Evolutionary conservation across 345 rosid species (phyloP), one percentile per base, ranked within the genome.

Genomic region (Punica granatum): DNA sequence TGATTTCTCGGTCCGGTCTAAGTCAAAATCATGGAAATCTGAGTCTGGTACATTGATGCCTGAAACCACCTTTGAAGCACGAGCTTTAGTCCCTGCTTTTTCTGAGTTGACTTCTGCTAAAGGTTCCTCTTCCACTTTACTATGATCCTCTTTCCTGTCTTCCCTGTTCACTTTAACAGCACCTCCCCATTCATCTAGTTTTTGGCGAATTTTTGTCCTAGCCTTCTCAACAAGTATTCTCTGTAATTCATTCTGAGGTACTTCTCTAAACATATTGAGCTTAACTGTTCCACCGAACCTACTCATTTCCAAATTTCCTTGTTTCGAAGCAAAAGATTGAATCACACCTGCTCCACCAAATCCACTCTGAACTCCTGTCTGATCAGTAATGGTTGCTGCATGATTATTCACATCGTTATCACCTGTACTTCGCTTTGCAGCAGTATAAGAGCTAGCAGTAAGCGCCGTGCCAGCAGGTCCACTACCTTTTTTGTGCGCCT

Each of bases 1-100:
- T 35, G 92, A 83, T 64, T 44, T 76, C 77, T 95, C 99, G 54
- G 84, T 74, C 64, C 96, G 81, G 76, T 82, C 88, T 77, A 83
- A 69, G 76, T 92, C 98, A 74, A 95, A 95, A 76, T 88, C 83
- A 76, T 95, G 94, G 73, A 95, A 92, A 76, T 92, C 98, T 10
- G 98, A 72, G 84, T 95, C 97, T n/a, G 83, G 80, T 9, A 82
- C 86, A 65, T 61, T 77, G 26, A 82, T 82, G 19, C 78, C 64
- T 46, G 60, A 23, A 28, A 7, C 43, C 43, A 43, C 31, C 9
- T 46, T 61, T 63, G 39, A 31, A 23, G 35, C 12, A 60, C 25
- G n/a, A 63, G 37, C 42, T 35, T 18, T 23, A 13, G 31, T 28
- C 31, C 53, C 30, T 0, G 36, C 65, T 18, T 59, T 63, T 33